These are phyloP conservation scores for Pseudocercospora pini-densiflorae DNA, from an alignment of 2,329 filamentous ascomycete species.

Conservation along the genomic window DNA sequence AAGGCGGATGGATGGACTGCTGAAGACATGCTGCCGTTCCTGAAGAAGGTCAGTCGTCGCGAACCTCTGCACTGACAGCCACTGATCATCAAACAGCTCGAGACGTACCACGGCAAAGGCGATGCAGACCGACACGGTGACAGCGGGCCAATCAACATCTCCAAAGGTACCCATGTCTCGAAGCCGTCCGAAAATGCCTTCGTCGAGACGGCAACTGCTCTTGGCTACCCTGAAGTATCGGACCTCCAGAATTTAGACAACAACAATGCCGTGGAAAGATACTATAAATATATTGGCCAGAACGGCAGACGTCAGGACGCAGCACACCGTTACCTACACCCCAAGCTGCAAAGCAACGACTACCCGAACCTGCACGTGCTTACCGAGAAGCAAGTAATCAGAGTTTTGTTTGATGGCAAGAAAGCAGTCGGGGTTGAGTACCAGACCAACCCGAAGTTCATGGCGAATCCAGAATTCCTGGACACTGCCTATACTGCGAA, in stretches of 20 bases:
- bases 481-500: conserved; percentile 44
- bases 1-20: conserved; percentile 57
- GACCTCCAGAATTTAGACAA: conserved; percentile 59
- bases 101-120: conserved; percentile 60
- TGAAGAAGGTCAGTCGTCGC: conserved; percentile 52
- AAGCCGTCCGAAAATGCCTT: conserved; percentile 53
- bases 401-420: conserved; percentile 40
- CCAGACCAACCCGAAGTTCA: conserved; percentile 50
- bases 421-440: conserved; percentile 66
- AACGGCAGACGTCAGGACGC: conserved; percentile 63
- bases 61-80: background rate
- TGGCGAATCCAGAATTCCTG: conserved; percentile 35
- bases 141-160: conserved; percentile 61
- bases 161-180: conserved; percentile 53
- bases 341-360: conserved; percentile 52
- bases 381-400: conserved; percentile 60
- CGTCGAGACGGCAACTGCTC: conserved; percentile 51
- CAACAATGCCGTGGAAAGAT: conserved; percentile 48
- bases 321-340: conserved; percentile 60
- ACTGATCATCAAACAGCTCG: conserved; percentile 44
- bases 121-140: conserved; percentile 55
- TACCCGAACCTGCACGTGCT: conserved; percentile 65
- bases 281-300: conserved; percentile 53
- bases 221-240: conserved; percentile 57
- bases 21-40: conserved; percentile 57